These are phyloP conservation scores for Phytophthora cactorum DNA, from an alignment of 352 stramenopile genomes.

Conservation along the genomic window DNA sequence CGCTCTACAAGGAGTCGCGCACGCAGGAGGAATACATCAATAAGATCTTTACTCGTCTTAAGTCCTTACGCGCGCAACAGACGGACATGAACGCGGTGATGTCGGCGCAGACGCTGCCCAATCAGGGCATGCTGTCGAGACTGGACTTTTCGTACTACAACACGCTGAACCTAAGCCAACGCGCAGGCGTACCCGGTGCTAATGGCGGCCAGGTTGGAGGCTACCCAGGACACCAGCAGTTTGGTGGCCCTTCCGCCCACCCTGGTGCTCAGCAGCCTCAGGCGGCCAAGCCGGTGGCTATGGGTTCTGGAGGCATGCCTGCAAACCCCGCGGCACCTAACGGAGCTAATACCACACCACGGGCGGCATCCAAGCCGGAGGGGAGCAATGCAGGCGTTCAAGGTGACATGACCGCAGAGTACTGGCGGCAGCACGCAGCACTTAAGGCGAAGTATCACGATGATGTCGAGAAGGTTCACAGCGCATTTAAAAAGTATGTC, in stretches of 20 bases:
- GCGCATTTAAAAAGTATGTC: slow-evolving; percentile 88
- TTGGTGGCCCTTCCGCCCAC: slow-evolving; percentile 25
- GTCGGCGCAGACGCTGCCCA: slow-evolving; percentile 63
- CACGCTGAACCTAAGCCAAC: slow-evolving; percentile 60
- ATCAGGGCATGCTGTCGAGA: slow-evolving; percentile 75
- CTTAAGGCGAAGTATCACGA: slow-evolving; percentile 84
- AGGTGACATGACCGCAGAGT: slow-evolving; percentile 63
- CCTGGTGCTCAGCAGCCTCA: slow-evolving; percentile 33
- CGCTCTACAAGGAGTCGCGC: slow-evolving; percentile 82
- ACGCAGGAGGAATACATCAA: slow-evolving; percentile 90
- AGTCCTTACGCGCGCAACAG: slow-evolving; percentile 75
- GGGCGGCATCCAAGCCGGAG: slow-evolving; percentile 20
- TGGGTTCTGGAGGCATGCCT: slow-evolving; percentile 27
- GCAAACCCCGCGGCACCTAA: slow-evolving; percentile 34
- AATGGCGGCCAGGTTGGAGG: slow-evolving; percentile 40
- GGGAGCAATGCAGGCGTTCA: slow-evolving; percentile 23
- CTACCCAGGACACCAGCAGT: slow-evolving; percentile 53
- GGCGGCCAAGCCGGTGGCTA: slow-evolving; percentile 20
- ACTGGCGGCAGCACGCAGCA: slow-evolving; percentile 80
- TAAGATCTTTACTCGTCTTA: slow-evolving; percentile 87
- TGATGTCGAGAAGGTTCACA: slow-evolving; percentile 88
- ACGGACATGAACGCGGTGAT: slow-evolving; percentile 78
- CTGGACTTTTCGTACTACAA: slow-evolving; percentile 84
- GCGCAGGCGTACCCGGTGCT: slow-evolving; percentile 25
- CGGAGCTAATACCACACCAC: slow-evolving; percentile 29